A percentile compares a stretch with the other conserved stretches of the same genome.
Evolutionary conservation across 225 moss, liverwort and hornwort species (phyloP).

Genomic region (Lunularia cruciata): DNA sequence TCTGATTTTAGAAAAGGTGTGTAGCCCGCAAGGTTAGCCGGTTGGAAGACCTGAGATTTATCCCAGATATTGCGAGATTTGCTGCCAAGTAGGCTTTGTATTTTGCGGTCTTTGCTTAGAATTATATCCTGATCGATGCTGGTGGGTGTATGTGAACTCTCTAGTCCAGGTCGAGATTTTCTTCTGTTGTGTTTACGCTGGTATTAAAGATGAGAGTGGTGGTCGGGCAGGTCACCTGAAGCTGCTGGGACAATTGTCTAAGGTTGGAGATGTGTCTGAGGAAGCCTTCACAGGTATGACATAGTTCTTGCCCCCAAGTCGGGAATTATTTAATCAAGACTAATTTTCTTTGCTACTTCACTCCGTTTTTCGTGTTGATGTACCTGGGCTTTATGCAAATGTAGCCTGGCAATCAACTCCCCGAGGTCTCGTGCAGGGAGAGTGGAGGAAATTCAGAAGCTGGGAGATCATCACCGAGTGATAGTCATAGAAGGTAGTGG

Average conservation of each 20-base stretch:
- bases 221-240: conserved; percentile 64
- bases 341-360: background rate
- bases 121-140: too few relatives aligned
- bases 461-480: conserved; percentile 58
- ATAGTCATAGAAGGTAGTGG: conserved; percentile 97
- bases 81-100: too few relatives aligned
- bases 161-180: too few relatives aligned
- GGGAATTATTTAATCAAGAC: background rate
- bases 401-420: background rate
- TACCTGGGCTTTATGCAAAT: background rate
- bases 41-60: too few relatives aligned
- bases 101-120: too few relatives aligned
- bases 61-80: background rate
- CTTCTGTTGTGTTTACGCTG: background rate
- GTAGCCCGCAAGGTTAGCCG: too few relatives aligned
- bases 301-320: conserved; percentile 4
- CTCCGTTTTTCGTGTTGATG: background rate
- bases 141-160: too few relatives aligned
- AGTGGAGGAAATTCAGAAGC: conserved; percentile 59
- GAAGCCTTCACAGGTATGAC: conserved; percentile 57
- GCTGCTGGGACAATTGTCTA: conserved; percentile 78
- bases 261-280: conserved; percentile 60
- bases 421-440: conserved; percentile 48
- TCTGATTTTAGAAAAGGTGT: conserved; percentile 46
- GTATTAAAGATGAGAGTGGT: background rate